Conservation (phyloP, 345 rosid species). For the Orychophragmus violaceus region DNA sequence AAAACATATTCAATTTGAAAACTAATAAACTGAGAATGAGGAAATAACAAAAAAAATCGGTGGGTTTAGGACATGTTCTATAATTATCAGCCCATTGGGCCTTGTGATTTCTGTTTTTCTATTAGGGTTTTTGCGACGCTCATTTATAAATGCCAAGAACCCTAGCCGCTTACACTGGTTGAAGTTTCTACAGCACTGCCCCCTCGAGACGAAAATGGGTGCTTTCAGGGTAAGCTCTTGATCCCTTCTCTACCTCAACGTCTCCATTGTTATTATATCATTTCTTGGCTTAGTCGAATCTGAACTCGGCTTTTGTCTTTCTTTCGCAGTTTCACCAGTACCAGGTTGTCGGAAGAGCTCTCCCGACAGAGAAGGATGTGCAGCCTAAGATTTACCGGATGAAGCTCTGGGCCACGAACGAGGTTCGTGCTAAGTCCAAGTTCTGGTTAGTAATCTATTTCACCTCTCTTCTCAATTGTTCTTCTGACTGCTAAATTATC, state of each 20-base stretch:
- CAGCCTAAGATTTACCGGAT: slow-evolving; percentile 63
- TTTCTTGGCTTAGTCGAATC: background rate
- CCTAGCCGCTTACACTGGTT: slow-evolving; percentile 19
- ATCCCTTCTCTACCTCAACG: background rate
- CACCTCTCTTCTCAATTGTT: background rate
- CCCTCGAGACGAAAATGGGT: slow-evolving; percentile 25
- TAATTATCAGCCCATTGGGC: slow-evolving; percentile 18
- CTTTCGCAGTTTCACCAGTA: slow-evolving; percentile 52
- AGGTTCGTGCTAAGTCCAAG: slow-evolving; percentile 64
- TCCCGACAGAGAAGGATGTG: slow-evolving; percentile 49
- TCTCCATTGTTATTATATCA: background rate
- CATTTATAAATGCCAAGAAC: slow-evolving; percentile 6
- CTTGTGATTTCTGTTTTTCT: background rate
- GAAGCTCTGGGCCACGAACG: slow-evolving; percentile 71
- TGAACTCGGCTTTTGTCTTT: background rate
- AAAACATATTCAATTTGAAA: background rate
- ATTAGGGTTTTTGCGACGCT: slow-evolving; percentile 17
- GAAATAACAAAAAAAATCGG: background rate
- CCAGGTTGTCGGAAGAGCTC: slow-evolving; percentile 65
- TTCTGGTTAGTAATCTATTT: slow-evolving; percentile 41
- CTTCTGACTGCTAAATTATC: background rate
- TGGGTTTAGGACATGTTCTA: background rate
- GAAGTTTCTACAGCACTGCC: slow-evolving; percentile 2
- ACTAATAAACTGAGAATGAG: background rate
- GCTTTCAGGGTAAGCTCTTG: slow-evolving; percentile 28